These are phyloP conservation scores for Amanita polypyramis DNA, from an alignment of 768 basidiomycete genomes.

Conservation along the genomic window DNA sequence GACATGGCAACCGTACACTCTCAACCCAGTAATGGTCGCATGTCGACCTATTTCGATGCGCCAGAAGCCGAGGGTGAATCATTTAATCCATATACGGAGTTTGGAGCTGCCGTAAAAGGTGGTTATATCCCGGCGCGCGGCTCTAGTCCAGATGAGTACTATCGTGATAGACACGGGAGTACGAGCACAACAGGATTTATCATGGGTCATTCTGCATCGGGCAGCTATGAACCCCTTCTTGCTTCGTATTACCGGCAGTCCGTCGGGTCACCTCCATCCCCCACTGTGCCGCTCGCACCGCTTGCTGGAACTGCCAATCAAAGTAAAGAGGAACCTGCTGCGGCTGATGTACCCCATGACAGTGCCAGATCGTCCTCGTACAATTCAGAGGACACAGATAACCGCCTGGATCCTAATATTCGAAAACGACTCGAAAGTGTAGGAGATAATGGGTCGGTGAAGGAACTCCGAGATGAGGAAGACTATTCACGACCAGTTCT, in stretches of 20 bases:
- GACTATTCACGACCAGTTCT: slow-evolving; percentile 49
- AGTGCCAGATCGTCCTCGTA: slow-evolving; percentile 22
- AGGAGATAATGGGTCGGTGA: slow-evolving; percentile 18
- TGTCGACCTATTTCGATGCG: slow-evolving; percentile 28
- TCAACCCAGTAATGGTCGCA: slow-evolving; percentile 16
- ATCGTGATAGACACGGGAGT: slow-evolving; percentile 23
- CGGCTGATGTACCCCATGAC: slow-evolving; percentile 2
- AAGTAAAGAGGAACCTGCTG: not conserved
- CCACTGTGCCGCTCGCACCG: not conserved
- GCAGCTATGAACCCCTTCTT: slow-evolving; percentile 53
- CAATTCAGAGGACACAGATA: slow-evolving; percentile 27
- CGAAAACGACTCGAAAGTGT: slow-evolving; percentile 22
- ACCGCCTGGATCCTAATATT: slow-evolving; percentile 34
- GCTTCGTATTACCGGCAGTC: slow-evolving; percentile 25
- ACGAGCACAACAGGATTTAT: slow-evolving; percentile 19
- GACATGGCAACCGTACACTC: slow-evolving; percentile 16
- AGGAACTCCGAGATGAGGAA: slow-evolving; percentile 36
- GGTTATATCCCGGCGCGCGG: slow-evolving; percentile 40
- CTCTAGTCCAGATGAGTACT: slow-evolving; percentile 23
- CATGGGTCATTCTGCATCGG: slow-evolving; percentile 31
- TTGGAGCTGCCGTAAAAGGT: slow-evolving; percentile 20
- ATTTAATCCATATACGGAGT: slow-evolving; percentile 48
- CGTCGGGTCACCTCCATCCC: not conserved
- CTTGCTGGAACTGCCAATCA: not conserved
- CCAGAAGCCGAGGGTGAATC: slow-evolving; percentile 24